A percentile compares a stretch with the other conserved stretches of the same genome.
Evolutionary conservation across 1,284 basidiomycete species (phyloP).

Genomic region (Sphagnurus paluster): DNA sequence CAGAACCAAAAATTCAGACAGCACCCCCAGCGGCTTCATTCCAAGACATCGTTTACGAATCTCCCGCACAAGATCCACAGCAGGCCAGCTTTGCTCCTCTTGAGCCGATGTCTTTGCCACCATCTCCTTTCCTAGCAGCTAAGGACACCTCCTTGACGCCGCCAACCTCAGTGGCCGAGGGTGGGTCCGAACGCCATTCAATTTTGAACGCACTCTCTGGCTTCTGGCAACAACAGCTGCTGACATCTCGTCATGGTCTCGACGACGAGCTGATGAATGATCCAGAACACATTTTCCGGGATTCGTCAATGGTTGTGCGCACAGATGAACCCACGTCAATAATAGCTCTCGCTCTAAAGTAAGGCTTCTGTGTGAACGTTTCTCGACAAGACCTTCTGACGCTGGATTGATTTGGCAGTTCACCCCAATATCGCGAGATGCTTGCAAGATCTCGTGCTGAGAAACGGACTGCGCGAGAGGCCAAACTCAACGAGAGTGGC

Average conservation of each 20-base stretch:
- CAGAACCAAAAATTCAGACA: conserved; percentile 25
- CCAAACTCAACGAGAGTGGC: conserved; percentile 65
- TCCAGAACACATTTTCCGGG: conserved; percentile 92
- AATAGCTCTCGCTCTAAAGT: conserved; percentile 94
- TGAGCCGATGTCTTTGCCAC: conserved; percentile 42
- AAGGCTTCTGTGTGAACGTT: conserved; percentile 16
- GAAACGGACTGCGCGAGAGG: conserved; percentile 66
- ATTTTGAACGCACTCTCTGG: conserved; percentile 87
- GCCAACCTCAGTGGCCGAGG: conserved; percentile 58
- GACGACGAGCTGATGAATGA: conserved; percentile 73
- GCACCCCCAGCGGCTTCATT: conserved; percentile 21
- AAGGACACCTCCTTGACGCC: conserved; percentile 48
- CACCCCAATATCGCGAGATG: conserved; percentile 87
- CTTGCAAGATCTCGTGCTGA: conserved; percentile 73
- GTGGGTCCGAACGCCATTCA: conserved; percentile 65
- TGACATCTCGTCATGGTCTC: conserved; percentile 45
- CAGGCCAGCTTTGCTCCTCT: conserved; percentile 29
- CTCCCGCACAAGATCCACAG: conserved; percentile 16
- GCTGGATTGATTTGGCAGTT: conserved; percentile 45
- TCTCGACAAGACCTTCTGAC: conserved; percentile 4
- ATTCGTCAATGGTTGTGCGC: conserved; percentile 93
- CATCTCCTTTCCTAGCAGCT: conserved; percentile 53
- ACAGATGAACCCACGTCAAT: conserved; percentile 99
- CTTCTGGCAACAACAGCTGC: conserved; percentile 69
- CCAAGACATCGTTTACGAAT: conserved; percentile 15